Evolutionary conservation across 73 alveolate species (phyloP).

Genomic region (Vitrella brassicaformis): DNA sequence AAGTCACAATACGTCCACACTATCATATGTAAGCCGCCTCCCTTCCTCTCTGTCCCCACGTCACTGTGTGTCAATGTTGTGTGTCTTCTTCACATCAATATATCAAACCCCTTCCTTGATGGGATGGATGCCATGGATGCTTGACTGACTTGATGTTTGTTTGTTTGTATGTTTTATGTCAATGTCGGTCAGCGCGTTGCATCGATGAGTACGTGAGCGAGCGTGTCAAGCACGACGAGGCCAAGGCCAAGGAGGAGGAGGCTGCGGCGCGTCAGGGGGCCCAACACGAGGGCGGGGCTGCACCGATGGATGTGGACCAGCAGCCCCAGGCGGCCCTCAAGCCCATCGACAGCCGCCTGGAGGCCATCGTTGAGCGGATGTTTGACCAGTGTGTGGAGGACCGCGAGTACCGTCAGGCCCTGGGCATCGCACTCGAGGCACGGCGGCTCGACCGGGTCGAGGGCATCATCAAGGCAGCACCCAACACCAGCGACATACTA

Average conservation of each 20-base stretch:
- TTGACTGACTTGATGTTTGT: too few species aligned
- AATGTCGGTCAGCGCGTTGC: background rate
- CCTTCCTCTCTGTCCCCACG: background rate
- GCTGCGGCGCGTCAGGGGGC: background rate
- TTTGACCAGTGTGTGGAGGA: constrained; percentile 72
- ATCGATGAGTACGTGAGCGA: constrained; percentile 63
- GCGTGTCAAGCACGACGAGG: constrained; percentile 46
- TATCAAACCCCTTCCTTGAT: too few species aligned
- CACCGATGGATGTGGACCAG: too few species aligned
- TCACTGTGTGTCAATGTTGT: too few species aligned
- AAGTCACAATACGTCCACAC: constrained; percentile 65
- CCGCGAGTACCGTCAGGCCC: constrained; percentile 69
- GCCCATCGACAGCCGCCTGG: constrained; percentile 61
- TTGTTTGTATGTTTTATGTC: background rate
- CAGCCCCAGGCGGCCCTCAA: constrained; percentile 5
- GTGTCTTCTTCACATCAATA: too few species aligned
- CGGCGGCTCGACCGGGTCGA: constrained; percentile 65
- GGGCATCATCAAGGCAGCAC: background rate
- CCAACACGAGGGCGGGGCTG: too few species aligned
- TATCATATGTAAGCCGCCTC: constrained; percentile 39
- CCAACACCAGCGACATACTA: background rate
- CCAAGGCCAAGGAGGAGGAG: background rate
- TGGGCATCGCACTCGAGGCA: constrained; percentile 84
- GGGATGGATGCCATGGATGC: too few species aligned
- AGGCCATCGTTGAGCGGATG: constrained; percentile 72